Evolutionary conservation across 2,329 filamentous ascomycete species (phyloP), one percentile per base, ranked within the genome.

Genomic region (Ascochyta lentis): DNA sequence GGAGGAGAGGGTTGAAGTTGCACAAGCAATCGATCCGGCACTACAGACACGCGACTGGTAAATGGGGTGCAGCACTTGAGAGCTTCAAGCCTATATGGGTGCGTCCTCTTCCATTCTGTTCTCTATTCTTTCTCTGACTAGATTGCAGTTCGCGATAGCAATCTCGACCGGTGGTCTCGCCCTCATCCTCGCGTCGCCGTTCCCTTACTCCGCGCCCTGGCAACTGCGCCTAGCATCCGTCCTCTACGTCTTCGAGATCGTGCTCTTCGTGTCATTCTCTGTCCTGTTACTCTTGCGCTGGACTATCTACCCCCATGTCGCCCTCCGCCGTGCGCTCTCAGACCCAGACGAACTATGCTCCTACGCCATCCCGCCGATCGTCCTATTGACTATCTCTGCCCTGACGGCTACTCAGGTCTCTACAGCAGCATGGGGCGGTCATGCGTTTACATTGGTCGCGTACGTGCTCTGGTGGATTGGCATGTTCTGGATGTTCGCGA

Each of bases 391-490:
- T 4, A 54, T 54, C 7, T 35, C 50, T 42, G 50, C 43, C 19
- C 22, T 54, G n/a, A 54, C 44, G 16, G 50, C 50, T 1, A 48
- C 50, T 6, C 50, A 48, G 38, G 50, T 54, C 31, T 54, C 50
- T 4, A 42, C 31, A 3, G 39, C 44, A 5, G 33, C 43, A 1
- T 54, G 50, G 50, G 50, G 50, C 15, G 50, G 50, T 6, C 50
- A 48, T 33, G 50, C 50, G 13, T 54, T 54, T 33, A 54, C 50
- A 16, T 31, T 54, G 6, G 38, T 54, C 8, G 50, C 50, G 6
- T 54, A 54, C 13, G 50, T 54, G 16, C 44, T 48, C 10, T 54
- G 50, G 50, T 54, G 50, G 50, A 54, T 48, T 10, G 50, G 50
- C 24, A 43, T 48, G 43, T 31, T 48, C 9, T 54, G 50, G 50